Conservation (phyloP, 1,139 yeast species). For the Hyphopichia wangnamkhiaoensis region DNA sequence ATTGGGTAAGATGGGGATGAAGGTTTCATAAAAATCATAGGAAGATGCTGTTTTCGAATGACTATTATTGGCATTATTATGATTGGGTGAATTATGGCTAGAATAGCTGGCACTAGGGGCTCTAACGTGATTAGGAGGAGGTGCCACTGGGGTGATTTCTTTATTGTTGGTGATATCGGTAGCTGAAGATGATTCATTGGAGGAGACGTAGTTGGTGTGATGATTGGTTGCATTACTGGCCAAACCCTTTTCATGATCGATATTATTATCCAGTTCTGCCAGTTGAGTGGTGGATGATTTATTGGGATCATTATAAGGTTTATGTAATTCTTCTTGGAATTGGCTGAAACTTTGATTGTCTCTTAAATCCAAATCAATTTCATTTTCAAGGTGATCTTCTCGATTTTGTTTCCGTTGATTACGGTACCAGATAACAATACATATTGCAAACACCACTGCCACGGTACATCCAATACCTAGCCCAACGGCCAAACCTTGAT, state of each 20-base stretch:
- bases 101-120: no score
- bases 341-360: conserved; percentile 40
- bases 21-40: conserved; percentile 45
- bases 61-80: no score
- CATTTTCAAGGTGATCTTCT: conserved; percentile 33
- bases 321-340: conserved; percentile 42
- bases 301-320: conserved; percentile 15
- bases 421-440: conserved; percentile 21
- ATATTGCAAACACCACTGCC: conserved; percentile 15
- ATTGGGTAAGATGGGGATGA: conserved; percentile 40
- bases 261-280: conserved; percentile 5
- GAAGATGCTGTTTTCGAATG: conserved; percentile 27
- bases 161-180: conserved; percentile 11
- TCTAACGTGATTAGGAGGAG: conserved; percentile 8
- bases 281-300: conserved; percentile 12
- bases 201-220: conserved; percentile 7
- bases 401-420: conserved; percentile 32
- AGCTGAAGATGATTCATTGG: conserved; percentile 12
- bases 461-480: conserved; percentile 45
- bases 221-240: conserved; percentile 9
- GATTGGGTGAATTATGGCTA: no score
- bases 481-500: conserved; percentile 37
- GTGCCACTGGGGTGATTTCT: conserved; percentile 5
- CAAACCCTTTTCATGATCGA: conserved; percentile 5
- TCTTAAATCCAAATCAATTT: conserved; percentile 37